Base-by-base conservation (phyloP, 257 asterid species). In the Mitragyna speciosa region DNA sequence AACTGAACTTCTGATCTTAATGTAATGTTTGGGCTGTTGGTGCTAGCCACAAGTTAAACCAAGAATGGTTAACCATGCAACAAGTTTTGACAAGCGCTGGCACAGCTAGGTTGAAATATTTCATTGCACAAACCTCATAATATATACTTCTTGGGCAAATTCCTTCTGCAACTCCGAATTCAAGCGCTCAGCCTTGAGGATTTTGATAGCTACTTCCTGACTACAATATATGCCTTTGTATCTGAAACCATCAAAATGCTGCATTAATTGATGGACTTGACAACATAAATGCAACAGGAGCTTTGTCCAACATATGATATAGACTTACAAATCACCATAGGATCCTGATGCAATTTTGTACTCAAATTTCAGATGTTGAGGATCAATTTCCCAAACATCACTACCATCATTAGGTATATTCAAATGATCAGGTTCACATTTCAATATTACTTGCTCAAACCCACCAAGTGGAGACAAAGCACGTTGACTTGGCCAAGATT, bases 91-190 rank as follows among this genome's bases (percentile, higher is more conserved):
- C 11, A 45, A 45, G 49, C 6, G 10, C 43, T 16, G 26, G 45
- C 19, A 56, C 41, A 61, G 68, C 63, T 26, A 14, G 45, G 28
- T 30, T 49, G 8, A 72, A n/a, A 71, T 4, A n/a, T 61, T 52
- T 68, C 51, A 72, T 47, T 64, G 19, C 75, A 90, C 93, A 19
- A 74, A 93, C 98, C 98, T 95, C 98, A 95, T 93, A 84, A 95
- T 95, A 83, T 90, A 95, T 70, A 93, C 99, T 89, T 95, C 99
- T 84, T 95, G 99, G 28, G 93, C 99, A 49, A 95, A 95, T 89
- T 95, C 99, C 79, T 87, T 93, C 89, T 93, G 97, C 86, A 95
- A 86, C 83, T 92, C 97, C 48, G 92, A 74, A 82, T 91, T 92
- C 83, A 91, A 81, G 56, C 96, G 91, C 81, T 95, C 99, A 28